phyloP scores from a whole-genome alignment of 805 yeast species.

The Isabelozyma pseudorhagii region DNA sequence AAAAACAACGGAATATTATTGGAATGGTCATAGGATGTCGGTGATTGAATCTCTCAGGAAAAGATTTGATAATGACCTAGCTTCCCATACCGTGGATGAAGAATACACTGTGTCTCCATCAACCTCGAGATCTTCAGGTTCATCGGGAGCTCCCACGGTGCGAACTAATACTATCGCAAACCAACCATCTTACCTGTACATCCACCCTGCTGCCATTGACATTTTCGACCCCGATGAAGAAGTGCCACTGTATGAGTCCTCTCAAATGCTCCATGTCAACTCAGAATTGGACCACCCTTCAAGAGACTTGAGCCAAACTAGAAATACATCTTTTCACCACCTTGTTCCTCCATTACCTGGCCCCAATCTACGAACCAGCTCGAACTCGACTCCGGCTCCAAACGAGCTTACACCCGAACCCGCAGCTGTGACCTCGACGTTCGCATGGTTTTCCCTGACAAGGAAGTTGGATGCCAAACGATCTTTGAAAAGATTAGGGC shows the following conservation, averaged over 20 bases:
- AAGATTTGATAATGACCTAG: slow-evolving; percentile 21
- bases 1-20: no score
- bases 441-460: slow-evolving; percentile 1
- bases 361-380: slow-evolving; percentile 1
- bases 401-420: neutral
- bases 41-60: slow-evolving; percentile 22
- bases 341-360: neutral
- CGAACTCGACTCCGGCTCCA: neutral
- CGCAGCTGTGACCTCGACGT: slow-evolving; percentile 3
- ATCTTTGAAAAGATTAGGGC: slow-evolving; percentile 55
- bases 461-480: slow-evolving; percentile 11
- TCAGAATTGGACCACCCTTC: slow-evolving; percentile 15
- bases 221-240: slow-evolving; percentile 28
- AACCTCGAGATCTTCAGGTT: neutral
- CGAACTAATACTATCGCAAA: neutral
- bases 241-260: slow-evolving; percentile 41
- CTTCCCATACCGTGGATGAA: slow-evolving; percentile 31
- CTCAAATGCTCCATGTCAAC: slow-evolving; percentile 25
- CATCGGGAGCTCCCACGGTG: neutral
- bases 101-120: slow-evolving; percentile 20
- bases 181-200: neutral
- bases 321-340: neutral
- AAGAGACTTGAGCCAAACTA: slow-evolving; percentile 1
- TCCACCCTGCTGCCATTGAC: neutral
- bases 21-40: slow-evolving; percentile 10